phyloP scores from a whole-genome alignment of 2,329 filamentous ascomycete genomes.

The Thelonectria rubi region DNA sequence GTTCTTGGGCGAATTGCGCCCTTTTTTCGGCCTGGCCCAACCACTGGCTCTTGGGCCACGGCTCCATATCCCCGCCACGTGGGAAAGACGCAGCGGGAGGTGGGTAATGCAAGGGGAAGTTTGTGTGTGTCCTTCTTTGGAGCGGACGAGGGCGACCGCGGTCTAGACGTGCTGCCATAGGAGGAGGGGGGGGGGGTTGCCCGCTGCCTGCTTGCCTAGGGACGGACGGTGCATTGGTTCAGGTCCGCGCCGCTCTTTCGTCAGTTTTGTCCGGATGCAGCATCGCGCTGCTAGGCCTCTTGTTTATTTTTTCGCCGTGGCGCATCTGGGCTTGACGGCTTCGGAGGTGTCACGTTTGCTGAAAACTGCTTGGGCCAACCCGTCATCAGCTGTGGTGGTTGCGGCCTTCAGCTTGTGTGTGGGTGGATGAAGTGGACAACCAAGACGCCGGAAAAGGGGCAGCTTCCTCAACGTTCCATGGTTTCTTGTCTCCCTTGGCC shows the following conservation, averaged over 20 bases:
- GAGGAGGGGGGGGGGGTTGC: no score
- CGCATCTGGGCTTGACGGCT: no score
- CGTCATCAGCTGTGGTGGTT: no score
- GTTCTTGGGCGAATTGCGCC: not conserved
- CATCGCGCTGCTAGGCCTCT: conserved; percentile 22
- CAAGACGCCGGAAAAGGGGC: not conserved
- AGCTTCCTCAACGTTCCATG: not conserved
- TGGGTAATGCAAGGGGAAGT: conserved; percentile 34
- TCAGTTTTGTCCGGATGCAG: conserved; percentile 16
- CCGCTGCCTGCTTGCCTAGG: no score
- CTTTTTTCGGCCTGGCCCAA: conserved; percentile 6
- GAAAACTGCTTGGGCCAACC: not conserved
- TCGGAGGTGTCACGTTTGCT: not conserved
- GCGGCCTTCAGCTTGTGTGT: no score
- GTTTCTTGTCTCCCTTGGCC: not conserved
- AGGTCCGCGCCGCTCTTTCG: not conserved
- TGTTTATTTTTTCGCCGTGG: no score
- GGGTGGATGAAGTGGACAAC: not conserved
- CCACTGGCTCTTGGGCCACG: not conserved
- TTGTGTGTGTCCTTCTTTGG: not conserved
- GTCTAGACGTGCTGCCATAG: conserved; percentile 21
- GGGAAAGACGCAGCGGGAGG: conserved; percentile 26
- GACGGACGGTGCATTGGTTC: not conserved
- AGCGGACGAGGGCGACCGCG: not conserved
- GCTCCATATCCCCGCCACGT: conserved; percentile 33